These are phyloP conservation scores for Orbilia ellipsospora DNA, from an alignment of 2,329 filamentous ascomycete genomes.

Conservation along the genomic window DNA sequence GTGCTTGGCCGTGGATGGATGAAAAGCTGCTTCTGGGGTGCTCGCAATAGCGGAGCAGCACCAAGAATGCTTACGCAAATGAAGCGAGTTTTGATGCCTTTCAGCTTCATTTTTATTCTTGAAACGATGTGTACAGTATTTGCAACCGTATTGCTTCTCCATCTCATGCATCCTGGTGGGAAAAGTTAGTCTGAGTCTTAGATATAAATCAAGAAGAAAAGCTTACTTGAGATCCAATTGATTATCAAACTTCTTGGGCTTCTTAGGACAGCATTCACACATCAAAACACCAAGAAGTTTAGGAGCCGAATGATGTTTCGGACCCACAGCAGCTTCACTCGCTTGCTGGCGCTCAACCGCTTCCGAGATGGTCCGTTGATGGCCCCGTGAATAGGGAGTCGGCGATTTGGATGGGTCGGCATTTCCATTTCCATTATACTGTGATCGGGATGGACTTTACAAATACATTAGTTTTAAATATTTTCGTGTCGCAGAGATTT, in stretches of 20 bases:
- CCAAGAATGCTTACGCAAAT: conserved; percentile 93
- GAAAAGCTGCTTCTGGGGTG: conserved; percentile 83
- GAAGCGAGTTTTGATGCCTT: conserved; percentile 93
- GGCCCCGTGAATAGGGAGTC: conserved; percentile 41
- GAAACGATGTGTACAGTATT: conserved; percentile 92
- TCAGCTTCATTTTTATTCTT: conserved; percentile 99
- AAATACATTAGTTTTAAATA: too few species aligned
- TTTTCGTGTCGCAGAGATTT: neutral
- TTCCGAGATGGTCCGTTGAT: conserved; percentile 52
- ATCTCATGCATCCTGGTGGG: conserved; percentile 79
- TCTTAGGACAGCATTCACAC: conserved; percentile 96
- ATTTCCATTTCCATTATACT: conserved; percentile 26
- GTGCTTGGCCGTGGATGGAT: conserved; percentile 76
- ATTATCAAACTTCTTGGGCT: conserved; percentile 93
- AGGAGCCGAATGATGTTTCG: conserved; percentile 66
- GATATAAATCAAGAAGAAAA: neutral
- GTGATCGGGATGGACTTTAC: conserved; percentile 19
- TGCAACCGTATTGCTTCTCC: conserved; percentile 95
- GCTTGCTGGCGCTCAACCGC: conserved; percentile 47
- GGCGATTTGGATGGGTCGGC: conserved; percentile 40
- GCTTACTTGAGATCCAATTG: conserved; percentile 84
- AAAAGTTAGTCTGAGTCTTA: conserved; percentile 55
- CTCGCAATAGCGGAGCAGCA: conserved; percentile 86
- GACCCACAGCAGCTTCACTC: conserved; percentile 46
- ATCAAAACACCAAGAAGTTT: conserved; percentile 73